Evolutionary conservation across 2,329 filamentous ascomycete species (phyloP).

Genomic region (Paecilomyces dactylethromorphus): DNA sequence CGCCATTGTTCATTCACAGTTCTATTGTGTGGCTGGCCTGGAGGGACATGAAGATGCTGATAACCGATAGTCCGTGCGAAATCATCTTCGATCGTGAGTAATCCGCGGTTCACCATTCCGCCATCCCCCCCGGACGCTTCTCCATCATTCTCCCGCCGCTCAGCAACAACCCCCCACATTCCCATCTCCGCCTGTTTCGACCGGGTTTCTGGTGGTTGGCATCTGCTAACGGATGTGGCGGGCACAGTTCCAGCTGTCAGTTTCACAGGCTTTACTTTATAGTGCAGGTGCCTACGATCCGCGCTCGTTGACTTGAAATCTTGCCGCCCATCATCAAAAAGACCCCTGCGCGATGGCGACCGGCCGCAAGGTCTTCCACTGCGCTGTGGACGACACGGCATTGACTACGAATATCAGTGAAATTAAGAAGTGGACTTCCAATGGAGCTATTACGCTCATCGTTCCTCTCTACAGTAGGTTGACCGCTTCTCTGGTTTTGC

Average conservation of each 20-base stretch:
- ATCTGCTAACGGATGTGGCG: constrained; percentile 14
- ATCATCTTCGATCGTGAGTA: constrained; percentile 24
- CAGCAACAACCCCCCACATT: constrained; percentile 20
- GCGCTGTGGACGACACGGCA: constrained; percentile 48
- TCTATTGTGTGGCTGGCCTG: constrained; percentile 9
- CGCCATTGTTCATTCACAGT: constrained; percentile 3
- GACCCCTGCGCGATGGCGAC: constrained; percentile 29
- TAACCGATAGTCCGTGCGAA: constrained; percentile 15
- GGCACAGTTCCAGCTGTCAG: constrained; percentile 23
- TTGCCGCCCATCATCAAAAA: constrained; percentile 19
- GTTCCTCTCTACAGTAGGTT: constrained; percentile 47
- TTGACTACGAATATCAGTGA: constrained; percentile 47
- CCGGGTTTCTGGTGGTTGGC: neutral
- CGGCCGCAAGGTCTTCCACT: constrained; percentile 43
- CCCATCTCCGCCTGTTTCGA: constrained; percentile 4
- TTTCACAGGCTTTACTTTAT: constrained; percentile 20
- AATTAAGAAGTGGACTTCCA: constrained; percentile 46
- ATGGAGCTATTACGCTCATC: constrained; percentile 43
- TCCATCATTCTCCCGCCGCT: constrained; percentile 1
- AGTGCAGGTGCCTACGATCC: constrained; percentile 12
- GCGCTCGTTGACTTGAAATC: constrained; percentile 9
- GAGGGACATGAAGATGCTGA: constrained; percentile 25
- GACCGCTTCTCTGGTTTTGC: neutral
- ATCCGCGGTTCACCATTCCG: neutral
- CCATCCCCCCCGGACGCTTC: constrained; percentile 11